Evolutionary conservation across 768 basidiomycete genomes (phyloP).

Genomic region (Suillus bovinus): DNA sequence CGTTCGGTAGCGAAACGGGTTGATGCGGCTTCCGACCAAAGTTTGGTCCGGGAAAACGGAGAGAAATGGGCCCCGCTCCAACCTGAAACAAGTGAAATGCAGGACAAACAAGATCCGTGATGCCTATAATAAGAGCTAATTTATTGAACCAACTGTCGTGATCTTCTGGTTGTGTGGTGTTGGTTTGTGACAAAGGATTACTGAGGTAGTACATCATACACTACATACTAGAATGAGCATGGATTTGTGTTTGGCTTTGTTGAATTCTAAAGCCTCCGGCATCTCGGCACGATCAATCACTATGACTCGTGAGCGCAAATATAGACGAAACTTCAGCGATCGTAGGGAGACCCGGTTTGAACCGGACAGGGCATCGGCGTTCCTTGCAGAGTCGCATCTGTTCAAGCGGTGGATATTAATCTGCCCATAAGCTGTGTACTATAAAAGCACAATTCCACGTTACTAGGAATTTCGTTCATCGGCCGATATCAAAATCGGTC

Average conservation of each 20-base stretch:
- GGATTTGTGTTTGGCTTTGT: conserved; percentile 26
- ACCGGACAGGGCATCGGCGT: not conserved
- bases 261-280: conserved; percentile 28
- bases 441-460: not conserved
- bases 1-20: not conserved
- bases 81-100: not conserved
- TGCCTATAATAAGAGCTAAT: not conserved
- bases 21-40: not conserved
- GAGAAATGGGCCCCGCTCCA: not conserved
- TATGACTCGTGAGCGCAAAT: not conserved
- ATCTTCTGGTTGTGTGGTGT: not conserved
- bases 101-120: not conserved
- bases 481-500: not conserved
- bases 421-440: not conserved
- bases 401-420: not conserved
- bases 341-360: not conserved
- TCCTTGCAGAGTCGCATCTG: not conserved
- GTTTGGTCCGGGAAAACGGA: not conserved
- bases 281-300: conserved; percentile 2
- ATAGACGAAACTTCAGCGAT: not conserved
- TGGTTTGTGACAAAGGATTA: not conserved
- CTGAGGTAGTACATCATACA: not conserved
- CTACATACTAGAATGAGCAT: not conserved
- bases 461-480: not conserved
- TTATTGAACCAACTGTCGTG: not conserved